Evolutionary conservation across 768 basidiomycete species (phyloP).

Genomic region (Boletus reticuloceps): DNA sequence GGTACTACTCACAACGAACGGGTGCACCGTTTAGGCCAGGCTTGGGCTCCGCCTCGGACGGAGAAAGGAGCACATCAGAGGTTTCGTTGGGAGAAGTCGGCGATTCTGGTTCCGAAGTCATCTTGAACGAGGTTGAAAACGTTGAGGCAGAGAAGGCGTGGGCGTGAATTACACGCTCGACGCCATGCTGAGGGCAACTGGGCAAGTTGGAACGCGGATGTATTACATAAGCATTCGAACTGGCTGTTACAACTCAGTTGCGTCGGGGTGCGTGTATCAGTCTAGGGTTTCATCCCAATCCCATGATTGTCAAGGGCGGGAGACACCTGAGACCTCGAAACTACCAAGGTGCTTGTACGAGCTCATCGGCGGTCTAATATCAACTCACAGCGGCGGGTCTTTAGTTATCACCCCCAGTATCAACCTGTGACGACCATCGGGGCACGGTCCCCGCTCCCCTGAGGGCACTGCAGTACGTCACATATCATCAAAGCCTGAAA

Average conservation of each 20-base stretch:
- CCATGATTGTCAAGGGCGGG: not conserved
- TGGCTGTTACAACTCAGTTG: conserved; percentile 8
- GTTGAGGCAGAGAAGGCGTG: not conserved
- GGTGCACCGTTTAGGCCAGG: conserved; percentile 74
- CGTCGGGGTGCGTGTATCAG: not conserved
- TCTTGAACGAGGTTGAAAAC: conserved; percentile 1
- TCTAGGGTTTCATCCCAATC: no score
- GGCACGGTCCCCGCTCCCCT: not conserved
- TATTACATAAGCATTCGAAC: conserved; percentile 10
- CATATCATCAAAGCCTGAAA: no score
- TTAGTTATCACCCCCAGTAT: not conserved
- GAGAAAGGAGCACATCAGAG: conserved; percentile 51
- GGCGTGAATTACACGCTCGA: not conserved
- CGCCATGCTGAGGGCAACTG: not conserved
- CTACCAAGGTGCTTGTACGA: not conserved
- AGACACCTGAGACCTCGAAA: not conserved
- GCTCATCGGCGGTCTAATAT: not conserved
- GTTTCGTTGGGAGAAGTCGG: conserved; percentile 54
- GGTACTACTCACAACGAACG: conserved; percentile 67
- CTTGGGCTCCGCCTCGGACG: conserved; percentile 58
- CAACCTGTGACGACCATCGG: not conserved
- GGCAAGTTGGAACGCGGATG: not conserved
- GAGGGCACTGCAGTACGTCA: not conserved
- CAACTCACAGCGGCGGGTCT: no score
- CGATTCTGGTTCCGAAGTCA: conserved; percentile 24